Percentiles rank a stretch among this genome's conserved stretches.
These are phyloP conservation scores for Vigna mungo DNA, from an alignment of 306 rosid genomes.

Conservation along the genomic window DNA sequence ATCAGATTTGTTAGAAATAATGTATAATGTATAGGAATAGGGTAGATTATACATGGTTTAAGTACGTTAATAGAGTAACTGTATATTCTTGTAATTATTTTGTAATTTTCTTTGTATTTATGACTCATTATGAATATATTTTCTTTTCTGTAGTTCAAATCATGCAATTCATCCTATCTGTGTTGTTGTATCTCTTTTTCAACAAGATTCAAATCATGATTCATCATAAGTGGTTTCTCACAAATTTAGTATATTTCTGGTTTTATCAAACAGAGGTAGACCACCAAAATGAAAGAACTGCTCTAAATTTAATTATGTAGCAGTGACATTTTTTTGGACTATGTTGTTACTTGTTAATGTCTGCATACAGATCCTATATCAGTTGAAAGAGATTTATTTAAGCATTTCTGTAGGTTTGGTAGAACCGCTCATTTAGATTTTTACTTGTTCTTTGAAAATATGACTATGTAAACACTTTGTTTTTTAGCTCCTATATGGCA, in stretches of 20 bases:
- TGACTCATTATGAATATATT: neutral
- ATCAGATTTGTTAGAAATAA: constrained; percentile 35
- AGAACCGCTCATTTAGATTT: neutral
- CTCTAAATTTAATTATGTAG: constrained; percentile 12
- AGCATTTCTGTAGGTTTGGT: constrained; percentile 28
- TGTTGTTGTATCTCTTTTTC: neutral
- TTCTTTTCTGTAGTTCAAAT: neutral
- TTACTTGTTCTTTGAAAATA: neutral
- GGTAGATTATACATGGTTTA: neutral
- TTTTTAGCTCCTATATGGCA: constrained; percentile 28
- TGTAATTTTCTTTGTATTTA: neutral
- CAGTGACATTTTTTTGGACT: constrained; percentile 30
- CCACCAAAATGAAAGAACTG: neutral
- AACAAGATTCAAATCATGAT: constrained; percentile 25
- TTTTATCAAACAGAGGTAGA: neutral
- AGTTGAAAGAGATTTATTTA: constrained; percentile 10
- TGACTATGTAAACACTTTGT: constrained; percentile 5
- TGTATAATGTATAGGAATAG: constrained; percentile 12
- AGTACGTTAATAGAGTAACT: neutral
- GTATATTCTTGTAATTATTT: neutral
- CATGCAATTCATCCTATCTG: neutral
- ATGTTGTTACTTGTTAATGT: constrained; percentile 11
- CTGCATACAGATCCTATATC: neutral
- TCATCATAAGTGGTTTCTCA: neutral
- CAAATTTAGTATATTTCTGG: constrained; percentile 13